Conservation (phyloP, 2,329 filamentous ascomycete genomes). For the Calonectria multiphialidica region DNA sequence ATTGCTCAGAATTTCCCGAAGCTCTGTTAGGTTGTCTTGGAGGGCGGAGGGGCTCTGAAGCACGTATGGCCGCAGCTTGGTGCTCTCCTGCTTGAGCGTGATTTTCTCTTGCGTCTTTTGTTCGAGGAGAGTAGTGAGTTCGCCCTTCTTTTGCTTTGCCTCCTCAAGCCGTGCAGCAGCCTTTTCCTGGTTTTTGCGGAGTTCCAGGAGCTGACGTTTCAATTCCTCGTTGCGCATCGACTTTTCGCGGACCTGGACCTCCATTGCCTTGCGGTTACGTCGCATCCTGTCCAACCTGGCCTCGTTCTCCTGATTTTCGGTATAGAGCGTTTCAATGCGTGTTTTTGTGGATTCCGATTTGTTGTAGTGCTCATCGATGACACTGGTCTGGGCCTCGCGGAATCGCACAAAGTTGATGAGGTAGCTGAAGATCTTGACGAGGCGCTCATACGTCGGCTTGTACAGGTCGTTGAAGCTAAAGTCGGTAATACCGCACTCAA, state of each 20-base stretch:
- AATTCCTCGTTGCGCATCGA: constrained; percentile 87
- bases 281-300: constrained; percentile 83
- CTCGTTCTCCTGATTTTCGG: constrained; percentile 90
- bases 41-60: constrained; percentile 88
- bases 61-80: constrained; percentile 92
- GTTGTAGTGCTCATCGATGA: constrained; percentile 96
- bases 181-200: constrained; percentile 84
- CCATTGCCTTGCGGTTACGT: constrained; percentile 82
- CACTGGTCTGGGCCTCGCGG: constrained; percentile 88
- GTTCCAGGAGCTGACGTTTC: constrained; percentile 83
- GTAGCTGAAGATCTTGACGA: constrained; percentile 96
- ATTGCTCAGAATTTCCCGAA: constrained; percentile 80
- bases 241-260: constrained; percentile 86
- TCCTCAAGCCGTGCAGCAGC: constrained; percentile 87
- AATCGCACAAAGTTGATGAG: constrained; percentile 99
- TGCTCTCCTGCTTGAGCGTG: constrained; percentile 83
- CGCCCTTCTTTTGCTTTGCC: constrained; percentile 82
- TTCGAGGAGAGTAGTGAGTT: constrained; percentile 79
- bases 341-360: constrained; percentile 88
- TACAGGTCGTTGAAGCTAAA: constrained; percentile 95
- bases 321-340: constrained; percentile 87
- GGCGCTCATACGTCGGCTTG: constrained; percentile 87
- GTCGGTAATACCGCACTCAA: constrained; percentile 92
- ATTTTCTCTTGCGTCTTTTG: constrained; percentile 78
- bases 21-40: constrained; percentile 83